Evolutionary conservation across 164 flowering plant genomes (phyloP), one percentile per base, ranked within the genome.

Genomic region (Cinnamomum chago): DNA sequence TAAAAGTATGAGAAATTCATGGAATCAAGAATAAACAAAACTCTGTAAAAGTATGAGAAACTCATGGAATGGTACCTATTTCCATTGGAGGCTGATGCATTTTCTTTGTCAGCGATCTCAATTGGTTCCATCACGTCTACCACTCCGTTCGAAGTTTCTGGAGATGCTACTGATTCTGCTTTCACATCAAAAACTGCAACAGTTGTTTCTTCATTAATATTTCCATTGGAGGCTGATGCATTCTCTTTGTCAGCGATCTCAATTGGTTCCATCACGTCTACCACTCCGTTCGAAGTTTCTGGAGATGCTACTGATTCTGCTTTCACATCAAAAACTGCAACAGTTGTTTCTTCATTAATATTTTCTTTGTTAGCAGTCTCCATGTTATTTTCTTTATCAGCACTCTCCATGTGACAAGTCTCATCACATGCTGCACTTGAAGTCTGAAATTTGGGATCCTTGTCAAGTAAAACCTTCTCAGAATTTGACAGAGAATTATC

Each of bases 201-300:
- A 17, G 75, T 50, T 18, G 30, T 71, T 28, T 75, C 64, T 68
- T 75, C 67, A 9, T 23, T 9, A 9, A 3, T 68, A 40, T 71
- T 74, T 28, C n/a, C n/a, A n/a, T 82, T 83, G 64, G 84, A 76
- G 68, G 82, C 84, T 25, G 82, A 75, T 69, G 78, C 81, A 78
- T 90, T 90, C 86, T 91, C 96, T 79, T 90, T 91, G 27, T 88
- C 86, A 71, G 84, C 88, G 75, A 67, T 77, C n/a, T 85, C 82
- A 28, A 68, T 62, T 7, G 64, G 58, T 65, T 81, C 82, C 58
- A 79, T 82, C 64, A 58, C 75, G 65, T 64, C 30, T 58, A 75
- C 50, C 74, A 51, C 28, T 7, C 67, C 67, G 0, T 67, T 67
- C 33, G 69, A 67, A 30, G 69, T 30, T 14, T 78, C 70, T 47